Percentiles rank a stretch among this genome's conserved stretches.
phyloP scores from a whole-genome alignment of 164 flowering plant species.

The Paratinospora sagittata region DNA sequence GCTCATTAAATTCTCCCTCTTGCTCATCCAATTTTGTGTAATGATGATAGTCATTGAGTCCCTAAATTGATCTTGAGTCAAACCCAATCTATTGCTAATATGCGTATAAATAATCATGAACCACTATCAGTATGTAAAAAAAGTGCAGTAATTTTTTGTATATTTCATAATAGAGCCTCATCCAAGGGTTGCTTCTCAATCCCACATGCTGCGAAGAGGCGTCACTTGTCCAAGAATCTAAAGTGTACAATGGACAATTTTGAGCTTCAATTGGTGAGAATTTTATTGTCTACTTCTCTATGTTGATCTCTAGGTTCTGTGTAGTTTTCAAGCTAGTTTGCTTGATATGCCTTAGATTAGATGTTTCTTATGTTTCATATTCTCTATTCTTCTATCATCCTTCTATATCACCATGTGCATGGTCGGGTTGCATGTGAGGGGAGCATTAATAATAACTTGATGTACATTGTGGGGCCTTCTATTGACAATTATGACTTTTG shows the following conservation, averaged over 20 bases:
- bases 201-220: conserved; percentile 28
- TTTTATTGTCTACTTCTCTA: neutral
- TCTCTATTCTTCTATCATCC: no score
- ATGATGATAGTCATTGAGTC: neutral
- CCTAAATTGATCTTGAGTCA: neutral
- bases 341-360: no score
- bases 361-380: no score
- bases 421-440: no score
- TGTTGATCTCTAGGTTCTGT: neutral
- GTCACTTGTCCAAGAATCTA: conserved; percentile 30
- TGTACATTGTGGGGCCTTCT: no score
- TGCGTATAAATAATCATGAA: neutral
- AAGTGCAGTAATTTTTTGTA: conserved; percentile 8
- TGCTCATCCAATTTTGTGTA: neutral
- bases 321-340: neutral
- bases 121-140: neutral
- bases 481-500: no score
- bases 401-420: no score
- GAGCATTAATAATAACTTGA: no score
- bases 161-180: conserved; percentile 14
- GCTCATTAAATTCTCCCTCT: neutral
- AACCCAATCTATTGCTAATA: neutral
- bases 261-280: conserved; percentile 49
- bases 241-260: conserved; percentile 25
- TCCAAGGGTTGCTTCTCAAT: conserved; percentile 31